Conservation (phyloP, 345 rosid species). For the Sapria himalayana region DNA sequence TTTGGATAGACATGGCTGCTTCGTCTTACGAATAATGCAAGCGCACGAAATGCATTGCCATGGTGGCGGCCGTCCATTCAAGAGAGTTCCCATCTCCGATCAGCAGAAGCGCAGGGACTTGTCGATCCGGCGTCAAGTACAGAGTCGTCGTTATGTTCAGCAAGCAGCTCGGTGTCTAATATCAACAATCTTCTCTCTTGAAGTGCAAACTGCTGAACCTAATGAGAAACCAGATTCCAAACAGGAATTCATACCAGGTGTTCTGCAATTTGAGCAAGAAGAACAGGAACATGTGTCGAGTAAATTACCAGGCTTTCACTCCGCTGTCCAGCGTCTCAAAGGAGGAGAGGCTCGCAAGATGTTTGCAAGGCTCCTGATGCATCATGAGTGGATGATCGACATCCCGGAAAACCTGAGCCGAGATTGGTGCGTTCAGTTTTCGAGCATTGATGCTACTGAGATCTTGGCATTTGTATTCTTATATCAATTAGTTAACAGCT, state of each 20-base stretch:
- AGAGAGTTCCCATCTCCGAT: conserved; percentile 63
- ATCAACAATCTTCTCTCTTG: conserved; percentile 46
- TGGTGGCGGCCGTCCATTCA: conserved; percentile 75
- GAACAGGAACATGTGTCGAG: conserved; percentile 14
- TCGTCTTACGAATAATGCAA: too few species aligned
- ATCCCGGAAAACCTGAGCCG: conserved; percentile 47
- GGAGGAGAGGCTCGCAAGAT: conserved; percentile 62
- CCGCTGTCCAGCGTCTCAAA: conserved; percentile 38
- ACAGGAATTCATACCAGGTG: conserved; percentile 10
- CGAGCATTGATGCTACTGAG: too few species aligned
- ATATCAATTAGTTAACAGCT: too few species aligned
- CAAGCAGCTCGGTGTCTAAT: conserved; percentile 69
- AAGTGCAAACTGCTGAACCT: conserved; percentile 17
- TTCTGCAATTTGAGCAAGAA: conserved; percentile 9
- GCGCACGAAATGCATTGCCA: conserved; percentile 36
- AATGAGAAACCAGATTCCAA: conserved; percentile 19
- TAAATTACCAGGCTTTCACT: conserved; percentile 52
- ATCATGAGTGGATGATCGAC: conserved; percentile 95
- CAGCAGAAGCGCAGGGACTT: conserved; percentile 73
- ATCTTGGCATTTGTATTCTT: too few species aligned
- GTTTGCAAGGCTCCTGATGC: conserved; percentile 83
- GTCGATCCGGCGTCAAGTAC: conserved; percentile 57
- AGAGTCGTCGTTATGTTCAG: conserved; percentile 66
- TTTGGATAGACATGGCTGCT: too few species aligned
- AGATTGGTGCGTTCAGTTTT: conserved; percentile 82